Percentiles rank a stretch among this genome's conserved stretches.
phyloP scores from a whole-genome alignment of 1,139 yeast genomes.

The Candida freyschussii region DNA sequence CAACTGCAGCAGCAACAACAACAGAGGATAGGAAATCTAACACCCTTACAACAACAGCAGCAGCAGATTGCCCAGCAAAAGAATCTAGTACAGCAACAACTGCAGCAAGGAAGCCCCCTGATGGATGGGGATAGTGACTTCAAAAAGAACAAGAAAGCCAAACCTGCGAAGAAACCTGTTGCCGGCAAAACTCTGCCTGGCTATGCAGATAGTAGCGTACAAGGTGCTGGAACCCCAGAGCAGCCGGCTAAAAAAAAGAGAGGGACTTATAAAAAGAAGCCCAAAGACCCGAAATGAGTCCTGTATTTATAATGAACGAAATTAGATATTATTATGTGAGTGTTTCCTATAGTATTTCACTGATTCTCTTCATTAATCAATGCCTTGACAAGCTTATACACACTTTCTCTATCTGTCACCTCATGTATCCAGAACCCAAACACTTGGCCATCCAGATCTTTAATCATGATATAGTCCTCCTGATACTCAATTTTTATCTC shows the following conservation, averaged over 20 bases:
- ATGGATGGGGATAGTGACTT: constrained; percentile 3
- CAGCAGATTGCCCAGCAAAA: constrained; percentile 20
- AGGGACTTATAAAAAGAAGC: constrained; percentile 28
- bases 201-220: constrained; percentile 24
- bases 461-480: constrained; percentile 75
- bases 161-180: constrained; percentile 20
- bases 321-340: constrained; percentile 6
- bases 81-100: constrained; percentile 20
- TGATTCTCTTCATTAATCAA: constrained; percentile 32
- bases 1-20: constrained; percentile 8
- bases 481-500: constrained; percentile 74
- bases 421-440: constrained; percentile 89
- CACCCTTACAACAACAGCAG: constrained; percentile 19
- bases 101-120: constrained; percentile 15
- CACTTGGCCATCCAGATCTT: constrained; percentile 70
- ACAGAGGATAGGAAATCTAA: constrained; percentile 3
- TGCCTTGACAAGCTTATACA: constrained; percentile 56
- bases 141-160: constrained; percentile 18
- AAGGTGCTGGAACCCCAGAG: constrained; percentile 16
- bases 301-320: constrained; percentile 1
- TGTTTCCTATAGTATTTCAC: constrained; percentile 23
- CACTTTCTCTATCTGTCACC: constrained; percentile 62
- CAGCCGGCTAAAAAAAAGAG: constrained; percentile 27
- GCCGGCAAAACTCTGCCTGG: constrained; percentile 26
- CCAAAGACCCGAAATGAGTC: constrained; percentile 13